Evolutionary conservation across 106 monocot species (phyloP), one percentile per base, ranked within the genome.

Genomic region (Acanthochlamys bracteata): DNA sequence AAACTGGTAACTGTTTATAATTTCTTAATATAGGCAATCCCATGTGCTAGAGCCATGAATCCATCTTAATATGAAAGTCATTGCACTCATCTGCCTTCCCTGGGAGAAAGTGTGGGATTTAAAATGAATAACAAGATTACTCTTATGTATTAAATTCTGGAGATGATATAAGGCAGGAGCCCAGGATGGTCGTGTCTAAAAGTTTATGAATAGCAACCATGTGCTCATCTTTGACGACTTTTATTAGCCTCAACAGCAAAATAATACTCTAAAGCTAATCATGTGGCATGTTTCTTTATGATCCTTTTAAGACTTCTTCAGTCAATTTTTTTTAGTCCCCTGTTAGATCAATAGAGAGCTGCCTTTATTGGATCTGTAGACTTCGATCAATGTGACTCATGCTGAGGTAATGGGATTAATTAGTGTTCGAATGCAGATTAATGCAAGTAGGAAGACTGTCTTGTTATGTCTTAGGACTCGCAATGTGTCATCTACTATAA

Each of bases 301-400:
- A 55, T 78, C 53, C 43, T 66, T 17, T 33, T 33, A 61, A 23
- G 49, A 17, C 24, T 49, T 64, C 20, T 57, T 53, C 54, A 53
- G 64, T 75, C 65, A 69, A 40, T 66, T 39, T 74, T 40, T 25
- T 25, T 27, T 59, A 49, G 60, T 51, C 11, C 33, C 11, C 61
- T 19, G 12, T 63, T 53, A 24, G 33, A 22, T 43, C 13, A 43
- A 13, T 43, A 43, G 17, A 59, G 70, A 66, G 64, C 60, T 45
- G 41, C 67, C 49, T 14, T 81, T 68, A 75, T 81, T 76, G 76
- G 80, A 76, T 81, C 76, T 81, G 71, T 39, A 63, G 80, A 67
- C 15, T 49, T 71, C 17, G 42, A 65, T 66, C 14, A 16, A 16
- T 11, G 40, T 9, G 25, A 17, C 10, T 25, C 41, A 43, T 24